Evolutionary conservation across 2,329 filamentous ascomycete species (phyloP), one percentile per base, ranked within the genome.

Genomic region (Monilinia vaccinii-corymbosi): DNA sequence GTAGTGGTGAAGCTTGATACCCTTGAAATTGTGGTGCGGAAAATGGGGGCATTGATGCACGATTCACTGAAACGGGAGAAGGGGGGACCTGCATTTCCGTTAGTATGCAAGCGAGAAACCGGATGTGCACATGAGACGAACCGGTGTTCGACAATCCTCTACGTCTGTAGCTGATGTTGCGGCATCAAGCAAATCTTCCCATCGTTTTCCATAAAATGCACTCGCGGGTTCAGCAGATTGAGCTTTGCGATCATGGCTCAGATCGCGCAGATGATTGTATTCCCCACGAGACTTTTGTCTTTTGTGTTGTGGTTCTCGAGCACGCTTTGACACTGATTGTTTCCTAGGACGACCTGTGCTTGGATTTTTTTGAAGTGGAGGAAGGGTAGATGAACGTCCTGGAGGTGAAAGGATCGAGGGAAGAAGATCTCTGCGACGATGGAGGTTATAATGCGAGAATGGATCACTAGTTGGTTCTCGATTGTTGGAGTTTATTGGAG

Each of bases 171-270:
- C 91, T 63, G 91, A 96, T 36, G 93, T 91, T 58, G 89, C 93
- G 56, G 93, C 93, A 74, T 97, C 92, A 65, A 97, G 95, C 62
- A 97, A 80, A 73, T 97, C 93, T 74, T 96, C 91, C 94, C 93
- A 97, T 69, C 93, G 82, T 76, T 94, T 96, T 65, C 90, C 91
- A 21, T 59, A 59, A 36, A 70, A 57, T 21, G 56, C 64, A 61
- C 66, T 85, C 60, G 87, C 83, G 28, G 92, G 91, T 74, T 97
- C 93, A 46, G 89, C 89, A 18, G 91, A 96, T 66, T 89, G 82
- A 60, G 91, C 89, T 75, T 96, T 96, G 64, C 89, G 83, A 68
- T 90, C 85, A 68, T 87, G 85, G 61, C 86, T 82, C 70, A 78
- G 78, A 14, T 79, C 77, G 64, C 87, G 87, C 65, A 90, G 78